These are phyloP conservation scores for Harrya chromipes DNA, from an alignment of 768 basidiomycete species.

Conservation along the genomic window DNA sequence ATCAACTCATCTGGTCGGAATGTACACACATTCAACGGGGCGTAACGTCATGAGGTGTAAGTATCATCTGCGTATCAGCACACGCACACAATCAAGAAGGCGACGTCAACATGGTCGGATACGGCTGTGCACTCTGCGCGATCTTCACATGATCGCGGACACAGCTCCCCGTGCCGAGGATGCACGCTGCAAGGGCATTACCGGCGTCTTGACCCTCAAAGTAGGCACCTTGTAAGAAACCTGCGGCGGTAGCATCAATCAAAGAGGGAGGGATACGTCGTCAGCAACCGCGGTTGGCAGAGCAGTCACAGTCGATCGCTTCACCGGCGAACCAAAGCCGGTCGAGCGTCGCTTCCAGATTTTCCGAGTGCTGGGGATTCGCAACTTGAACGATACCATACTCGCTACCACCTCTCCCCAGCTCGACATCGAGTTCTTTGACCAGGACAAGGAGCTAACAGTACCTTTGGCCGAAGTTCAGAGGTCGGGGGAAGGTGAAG, in stretches of 20 bases:
- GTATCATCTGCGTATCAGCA: too few relatives aligned
- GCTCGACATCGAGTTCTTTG: too few relatives aligned
- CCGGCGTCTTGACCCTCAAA: slow-evolving; percentile 48
- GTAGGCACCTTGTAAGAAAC: slow-evolving; percentile 59
- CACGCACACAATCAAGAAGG: too few relatives aligned
- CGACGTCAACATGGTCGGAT: slow-evolving; percentile 13
- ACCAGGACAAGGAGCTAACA: too few relatives aligned
- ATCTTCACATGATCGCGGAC: slow-evolving; percentile 28
- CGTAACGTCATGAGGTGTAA: too few relatives aligned
- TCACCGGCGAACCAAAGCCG: slow-evolving; percentile 64
- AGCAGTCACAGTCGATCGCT: slow-evolving; percentile 30
- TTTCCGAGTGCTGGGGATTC: slow-evolving; percentile 44
- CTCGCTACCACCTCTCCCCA: too few relatives aligned
- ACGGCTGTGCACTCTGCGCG: slow-evolving; percentile 30
- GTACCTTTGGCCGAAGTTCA: too few relatives aligned
- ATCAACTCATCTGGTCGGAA: too few relatives aligned
- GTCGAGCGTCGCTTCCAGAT: slow-evolving; percentile 52
- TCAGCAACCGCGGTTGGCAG: neutral
- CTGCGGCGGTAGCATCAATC: slow-evolving; percentile 23
- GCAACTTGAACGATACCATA: too few relatives aligned
- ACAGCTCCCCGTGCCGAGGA: slow-evolving; percentile 24
- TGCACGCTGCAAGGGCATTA: slow-evolving; percentile 39
- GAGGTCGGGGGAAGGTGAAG: too few relatives aligned
- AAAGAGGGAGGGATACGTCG: neutral
- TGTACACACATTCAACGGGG: too few relatives aligned